phyloP scores from a whole-genome alignment of 305 asterid species.

The Fraxinus angustifolia region DNA sequence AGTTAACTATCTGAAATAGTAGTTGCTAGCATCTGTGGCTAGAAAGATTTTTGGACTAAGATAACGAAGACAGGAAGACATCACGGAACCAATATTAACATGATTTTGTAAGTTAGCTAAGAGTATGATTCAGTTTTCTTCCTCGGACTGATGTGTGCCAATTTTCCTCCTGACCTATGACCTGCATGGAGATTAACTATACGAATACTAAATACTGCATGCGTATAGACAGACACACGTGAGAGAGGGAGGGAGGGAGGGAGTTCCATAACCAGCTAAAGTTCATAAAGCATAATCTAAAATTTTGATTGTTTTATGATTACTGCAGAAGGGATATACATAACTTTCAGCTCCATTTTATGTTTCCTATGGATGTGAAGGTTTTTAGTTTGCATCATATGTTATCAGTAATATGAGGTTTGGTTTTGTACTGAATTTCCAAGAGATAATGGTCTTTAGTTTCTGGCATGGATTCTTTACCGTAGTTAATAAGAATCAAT shows the following conservation, averaged over 20 bases:
- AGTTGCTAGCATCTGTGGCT: not conserved
- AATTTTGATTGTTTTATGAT: not conserved
- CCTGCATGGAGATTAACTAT: not conserved
- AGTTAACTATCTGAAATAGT: not conserved
- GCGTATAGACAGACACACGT: not conserved
- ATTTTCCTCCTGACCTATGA: not conserved
- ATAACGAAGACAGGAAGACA: not conserved
- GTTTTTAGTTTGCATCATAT: not conserved
- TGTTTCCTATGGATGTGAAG: not conserved
- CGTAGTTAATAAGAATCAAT: not conserved
- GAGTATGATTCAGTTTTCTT: not conserved
- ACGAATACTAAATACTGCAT: not conserved
- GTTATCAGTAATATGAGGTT: not conserved
- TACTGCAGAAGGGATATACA: not conserved
- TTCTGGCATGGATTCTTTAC: not conserved
- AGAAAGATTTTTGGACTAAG: conserved; percentile 8
- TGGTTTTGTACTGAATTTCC: not conserved
- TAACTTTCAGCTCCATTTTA: not conserved
- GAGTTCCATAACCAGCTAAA: not conserved
- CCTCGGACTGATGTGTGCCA: not conserved
- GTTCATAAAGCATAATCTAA: not conserved
- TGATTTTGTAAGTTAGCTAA: not conserved
- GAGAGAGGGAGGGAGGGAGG: not conserved
- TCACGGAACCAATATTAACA: not conserved
- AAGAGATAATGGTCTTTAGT: not conserved